Percentiles rank a stretch among this genome's conserved stretches.
phyloP scores from a whole-genome alignment of 2,329 filamentous ascomycete species.

The Fusarium subtropicale region DNA sequence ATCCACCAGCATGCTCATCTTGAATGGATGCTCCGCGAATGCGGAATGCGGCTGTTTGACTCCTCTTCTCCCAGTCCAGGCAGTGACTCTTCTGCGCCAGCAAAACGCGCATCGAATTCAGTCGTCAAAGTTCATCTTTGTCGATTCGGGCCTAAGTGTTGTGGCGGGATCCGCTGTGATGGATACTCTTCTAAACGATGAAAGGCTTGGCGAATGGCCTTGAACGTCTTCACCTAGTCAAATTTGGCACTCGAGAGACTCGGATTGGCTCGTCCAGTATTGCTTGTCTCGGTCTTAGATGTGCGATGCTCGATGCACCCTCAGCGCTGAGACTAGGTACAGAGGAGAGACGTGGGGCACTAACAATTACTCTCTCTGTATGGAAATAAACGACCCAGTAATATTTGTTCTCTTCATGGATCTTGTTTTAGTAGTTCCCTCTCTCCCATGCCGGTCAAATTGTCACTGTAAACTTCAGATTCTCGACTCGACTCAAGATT shows the following conservation, averaged over 20 bases:
- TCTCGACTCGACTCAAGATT: slow-evolving; percentile 16
- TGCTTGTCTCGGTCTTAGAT: slow-evolving; percentile 32
- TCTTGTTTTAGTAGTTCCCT: slow-evolving; percentile 15
- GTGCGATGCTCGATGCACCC: slow-evolving; percentile 32
- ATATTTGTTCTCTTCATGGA: slow-evolving; percentile 16
- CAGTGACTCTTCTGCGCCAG: slow-evolving; percentile 24
- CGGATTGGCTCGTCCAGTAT: slow-evolving; percentile 2
- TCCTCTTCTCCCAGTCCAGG: slow-evolving; percentile 1
- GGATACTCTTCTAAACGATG: slow-evolving; percentile 30
- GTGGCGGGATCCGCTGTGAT: slow-evolving; percentile 39
- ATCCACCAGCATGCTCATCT: slow-evolving; percentile 1
- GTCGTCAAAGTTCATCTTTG: slow-evolving; percentile 24
- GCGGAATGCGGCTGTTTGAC: slow-evolving; percentile 1
- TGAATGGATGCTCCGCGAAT: slow-evolving; percentile 6
- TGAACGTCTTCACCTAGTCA: slow-evolving; percentile 14
- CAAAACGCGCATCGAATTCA: slow-evolving; percentile 32
- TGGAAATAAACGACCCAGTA: slow-evolving; percentile 31
- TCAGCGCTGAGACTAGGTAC: slow-evolving; percentile 23
- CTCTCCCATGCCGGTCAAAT: slow-evolving; percentile 2
- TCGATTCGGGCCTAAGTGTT: slow-evolving; percentile 40
- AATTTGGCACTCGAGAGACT: neutral
- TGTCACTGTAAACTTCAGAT: slow-evolving; percentile 15
- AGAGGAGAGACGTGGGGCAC: slow-evolving; percentile 24
- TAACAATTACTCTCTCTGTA: slow-evolving; percentile 18
- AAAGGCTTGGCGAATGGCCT: slow-evolving; percentile 30